Evolutionary conservation across 2,329 filamentous ascomycete species (phyloP).

Genomic region (Stagonosporopsis tanaceti): DNA sequence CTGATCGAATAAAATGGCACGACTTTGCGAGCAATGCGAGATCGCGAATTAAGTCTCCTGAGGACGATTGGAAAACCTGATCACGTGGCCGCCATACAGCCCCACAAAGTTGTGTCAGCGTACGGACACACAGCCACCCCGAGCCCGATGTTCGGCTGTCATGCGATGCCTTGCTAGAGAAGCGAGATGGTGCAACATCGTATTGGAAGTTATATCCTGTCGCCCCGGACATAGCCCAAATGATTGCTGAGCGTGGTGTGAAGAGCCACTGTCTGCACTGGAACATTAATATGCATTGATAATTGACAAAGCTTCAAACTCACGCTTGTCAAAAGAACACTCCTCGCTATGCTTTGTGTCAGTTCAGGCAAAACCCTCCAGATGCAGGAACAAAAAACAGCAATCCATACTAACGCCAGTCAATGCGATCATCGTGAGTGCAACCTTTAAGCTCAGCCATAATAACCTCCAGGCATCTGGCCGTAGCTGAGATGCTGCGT

Average conservation of each 20-base stretch:
- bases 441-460: slow-evolving; percentile 7
- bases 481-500: slow-evolving; percentile 40
- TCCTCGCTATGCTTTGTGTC: slow-evolving; percentile 40
- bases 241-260: not conserved
- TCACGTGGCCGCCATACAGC: not conserved
- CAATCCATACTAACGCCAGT: slow-evolving; percentile 1
- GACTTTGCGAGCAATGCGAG: slow-evolving; percentile 3
- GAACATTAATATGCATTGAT: not conserved
- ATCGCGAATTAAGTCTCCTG: not conserved
- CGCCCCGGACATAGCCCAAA: not conserved
- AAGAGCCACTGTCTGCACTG: not conserved
- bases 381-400: slow-evolving; percentile 3
- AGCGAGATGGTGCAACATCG: not conserved
- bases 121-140: not conserved
- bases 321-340: slow-evolving; percentile 13
- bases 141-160: not conserved
- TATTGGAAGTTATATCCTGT: no score
- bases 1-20: not conserved
- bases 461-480: slow-evolving; percentile 35
- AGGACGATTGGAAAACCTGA: not conserved
- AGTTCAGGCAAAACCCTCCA: slow-evolving; percentile 15
- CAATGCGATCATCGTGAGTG: slow-evolving; percentile 21
- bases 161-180: not conserved
- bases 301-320: not conserved
- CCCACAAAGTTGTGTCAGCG: not conserved